phyloP scores from a whole-genome alignment of 2,329 filamentous ascomycete species.

The Aspergillus novoparasiticus region DNA sequence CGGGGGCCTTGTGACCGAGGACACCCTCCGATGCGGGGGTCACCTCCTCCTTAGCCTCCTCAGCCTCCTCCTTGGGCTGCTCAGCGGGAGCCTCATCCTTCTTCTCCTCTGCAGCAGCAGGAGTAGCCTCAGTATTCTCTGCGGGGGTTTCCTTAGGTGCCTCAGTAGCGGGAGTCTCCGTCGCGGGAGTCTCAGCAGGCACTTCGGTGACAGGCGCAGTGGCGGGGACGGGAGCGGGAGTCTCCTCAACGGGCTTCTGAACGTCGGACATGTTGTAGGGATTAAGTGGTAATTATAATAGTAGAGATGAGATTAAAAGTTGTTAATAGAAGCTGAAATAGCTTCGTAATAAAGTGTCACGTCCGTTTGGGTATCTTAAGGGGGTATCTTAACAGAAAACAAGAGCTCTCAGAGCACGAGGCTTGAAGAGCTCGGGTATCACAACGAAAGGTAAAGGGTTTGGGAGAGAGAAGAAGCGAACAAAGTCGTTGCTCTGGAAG shows the following conservation, averaged over 20 bases:
- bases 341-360: slow-evolving; percentile 21
- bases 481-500: slow-evolving; percentile 20
- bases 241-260: slow-evolving; percentile 70
- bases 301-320: slow-evolving; percentile 21
- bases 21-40: slow-evolving; percentile 80
- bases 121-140: slow-evolving; percentile 38
- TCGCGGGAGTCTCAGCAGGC: slow-evolving; percentile 42
- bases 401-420: slow-evolving; percentile 33
- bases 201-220: slow-evolving; percentile 40
- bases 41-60: slow-evolving; percentile 47
- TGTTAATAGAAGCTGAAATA: slow-evolving; percentile 18
- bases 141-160: slow-evolving; percentile 36
- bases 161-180: slow-evolving; percentile 32
- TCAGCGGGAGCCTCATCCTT: slow-evolving; percentile 41
- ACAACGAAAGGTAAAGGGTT: slow-evolving; percentile 32
- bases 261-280: slow-evolving; percentile 67
- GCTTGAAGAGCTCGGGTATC: slow-evolving; percentile 44
- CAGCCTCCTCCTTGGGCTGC: slow-evolving; percentile 39
- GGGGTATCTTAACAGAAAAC: slow-evolving; percentile 40
- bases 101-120: slow-evolving; percentile 36
- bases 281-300: slow-evolving; percentile 25
- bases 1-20: slow-evolving; percentile 86
- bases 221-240: slow-evolving; percentile 44
- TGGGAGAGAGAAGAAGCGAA: slow-evolving; percentile 20
- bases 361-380: slow-evolving; percentile 28